Base-by-base conservation (phyloP, 225 moss, liverwort and hornwort species). In the Rhytidiadelphus loreus region DNA sequence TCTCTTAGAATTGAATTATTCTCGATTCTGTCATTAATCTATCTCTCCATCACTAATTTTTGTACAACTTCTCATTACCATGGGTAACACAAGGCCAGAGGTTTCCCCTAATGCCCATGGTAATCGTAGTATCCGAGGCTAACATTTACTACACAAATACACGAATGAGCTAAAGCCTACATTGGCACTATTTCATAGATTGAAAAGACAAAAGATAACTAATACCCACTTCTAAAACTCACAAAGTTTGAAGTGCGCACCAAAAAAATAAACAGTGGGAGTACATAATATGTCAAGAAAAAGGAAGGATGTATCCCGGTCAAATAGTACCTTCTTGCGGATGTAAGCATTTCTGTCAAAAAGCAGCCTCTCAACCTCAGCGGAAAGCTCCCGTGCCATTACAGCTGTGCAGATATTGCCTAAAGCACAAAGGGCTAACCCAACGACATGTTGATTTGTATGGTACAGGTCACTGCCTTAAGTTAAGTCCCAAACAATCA, bases 391-490 rank as follows among this genome's bases (percentile, higher is more conserved):
- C 82, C 93, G 92, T 62, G 96, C 96, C 98, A 99, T 99, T 90
- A 97, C 91, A 88, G 95, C 88, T 48, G 98, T 96, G 88, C 98
- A 97, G 73, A 97, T 92, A 76, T 97, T 99, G 88, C 97, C 98
- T 65, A 99, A 91, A 89, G 97, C 91, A 96, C 98, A 99, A 30
- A 99, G 93, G 39, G 98, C 98, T 90, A 99, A 92, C 75, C 98
- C 98, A 89, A 91, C 94, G 85, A 99, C 94, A 83, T 96, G 93
- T 80, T 99, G 97, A 90, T 97, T 99, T 93, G 91, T 50, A 90
- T 99, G 94, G 87, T 96, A 89, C 88, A 99, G 89, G 90, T 99
- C 98, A 92, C 97, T 99, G 48, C 32, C 85, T 59, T 85, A 53
- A 91, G 93, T 98, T 94, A 98, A 97, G 95, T 88, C 80, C 43